Evolutionary conservation across 2,329 filamentous ascomycete genomes (phyloP).

Genomic region (Colletotrichum tanaceti): DNA sequence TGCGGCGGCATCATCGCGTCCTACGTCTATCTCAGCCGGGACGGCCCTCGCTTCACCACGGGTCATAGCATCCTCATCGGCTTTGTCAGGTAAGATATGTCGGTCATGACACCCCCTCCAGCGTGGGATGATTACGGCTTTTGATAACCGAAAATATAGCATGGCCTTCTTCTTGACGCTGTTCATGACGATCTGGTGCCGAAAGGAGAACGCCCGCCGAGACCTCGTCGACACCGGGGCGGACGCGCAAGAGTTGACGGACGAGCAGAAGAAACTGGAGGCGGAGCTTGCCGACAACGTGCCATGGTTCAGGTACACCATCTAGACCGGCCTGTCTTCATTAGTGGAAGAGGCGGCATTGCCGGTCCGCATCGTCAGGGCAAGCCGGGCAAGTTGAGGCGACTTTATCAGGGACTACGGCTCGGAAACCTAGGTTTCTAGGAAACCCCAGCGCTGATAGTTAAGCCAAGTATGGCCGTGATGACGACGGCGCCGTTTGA

Average conservation of each 20-base stretch:
- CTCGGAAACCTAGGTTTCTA: no score
- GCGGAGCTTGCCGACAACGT: constrained; percentile 48
- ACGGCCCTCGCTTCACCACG: constrained; percentile 56
- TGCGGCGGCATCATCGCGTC: constrained; percentile 60
- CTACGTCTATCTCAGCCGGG: constrained; percentile 59
- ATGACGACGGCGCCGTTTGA: no score
- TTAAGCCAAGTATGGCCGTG: no score
- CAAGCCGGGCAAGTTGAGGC: background rate
- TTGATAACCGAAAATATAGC: constrained; percentile 36
- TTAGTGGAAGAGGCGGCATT: no score
- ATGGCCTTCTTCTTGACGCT: constrained; percentile 49
- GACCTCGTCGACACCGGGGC: constrained; percentile 42
- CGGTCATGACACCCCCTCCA: background rate
- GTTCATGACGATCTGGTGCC: constrained; percentile 49
- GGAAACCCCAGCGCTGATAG: no score
- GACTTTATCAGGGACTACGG: no score
- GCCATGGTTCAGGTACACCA: constrained; percentile 49
- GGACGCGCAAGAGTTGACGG: constrained; percentile 42
- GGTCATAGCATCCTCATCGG: constrained; percentile 60
- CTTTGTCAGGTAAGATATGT: constrained; percentile 32
- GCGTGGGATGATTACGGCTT: constrained; percentile 28
- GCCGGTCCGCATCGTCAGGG: fast-evolving
- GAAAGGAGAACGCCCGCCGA: constrained; percentile 48
- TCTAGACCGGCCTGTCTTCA: no score
- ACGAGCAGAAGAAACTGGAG: constrained; percentile 48